Percentiles rank a stretch among this genome's conserved stretches.
Conservation (phyloP, 2,329 filamentous ascomycete species). For the Shiraia bambusicola region DNA sequence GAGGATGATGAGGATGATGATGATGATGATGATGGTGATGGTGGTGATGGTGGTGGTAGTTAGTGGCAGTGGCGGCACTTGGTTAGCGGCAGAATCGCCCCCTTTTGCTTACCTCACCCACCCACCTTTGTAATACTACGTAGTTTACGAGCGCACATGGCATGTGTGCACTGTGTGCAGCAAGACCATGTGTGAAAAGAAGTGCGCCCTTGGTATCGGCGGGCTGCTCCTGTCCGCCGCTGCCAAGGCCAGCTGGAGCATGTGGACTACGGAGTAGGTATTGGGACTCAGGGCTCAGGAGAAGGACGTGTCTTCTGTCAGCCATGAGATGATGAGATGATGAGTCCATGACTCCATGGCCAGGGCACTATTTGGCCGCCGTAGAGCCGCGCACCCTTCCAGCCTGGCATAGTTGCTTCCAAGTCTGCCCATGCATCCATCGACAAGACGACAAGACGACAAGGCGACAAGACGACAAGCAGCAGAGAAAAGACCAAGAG, state of each 20-base stretch:
- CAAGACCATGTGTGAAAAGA: no score
- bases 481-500: no score
- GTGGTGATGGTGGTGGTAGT: constrained; percentile 3
- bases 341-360: no score
- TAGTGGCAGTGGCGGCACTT: constrained; percentile 4
- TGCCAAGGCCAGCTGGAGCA: background rate
- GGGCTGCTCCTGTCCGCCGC: constrained; percentile 14
- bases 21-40: no score
- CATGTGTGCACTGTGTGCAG: no score
- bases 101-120: constrained; percentile 13
- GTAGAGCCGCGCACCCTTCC: constrained; percentile 17
- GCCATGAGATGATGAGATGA: no score
- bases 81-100: constrained; percentile 1
- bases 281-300: no score
- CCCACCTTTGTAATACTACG: no score
- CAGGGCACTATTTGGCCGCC: constrained; percentile 26
- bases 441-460: constrained; percentile 1
- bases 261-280: no score
- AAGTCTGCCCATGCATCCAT: background rate
- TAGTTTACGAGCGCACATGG: background rate
- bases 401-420: background rate
- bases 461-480: no score
- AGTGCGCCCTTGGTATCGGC: constrained; percentile 13
- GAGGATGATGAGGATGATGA: background rate
- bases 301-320: no score